phyloP scores from a whole-genome alignment of 139 green algal species.

The Tetradesmus obliquus region DNA sequence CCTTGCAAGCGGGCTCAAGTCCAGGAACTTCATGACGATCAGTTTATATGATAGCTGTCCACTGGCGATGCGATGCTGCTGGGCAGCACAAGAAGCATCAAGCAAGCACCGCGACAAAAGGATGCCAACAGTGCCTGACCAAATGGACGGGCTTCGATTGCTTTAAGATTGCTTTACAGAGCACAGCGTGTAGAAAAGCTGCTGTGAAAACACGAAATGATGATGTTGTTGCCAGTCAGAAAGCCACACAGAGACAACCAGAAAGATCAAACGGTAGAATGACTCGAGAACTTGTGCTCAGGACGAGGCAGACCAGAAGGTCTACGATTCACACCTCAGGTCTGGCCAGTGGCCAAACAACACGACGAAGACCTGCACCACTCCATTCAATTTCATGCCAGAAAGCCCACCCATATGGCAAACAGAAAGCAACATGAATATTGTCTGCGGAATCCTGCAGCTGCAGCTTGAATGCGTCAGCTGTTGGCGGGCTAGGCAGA shows the following conservation, averaged over 20 bases:
- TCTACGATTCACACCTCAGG: background rate
- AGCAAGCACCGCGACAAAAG: background rate
- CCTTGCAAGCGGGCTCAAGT: slow-evolving; percentile 69
- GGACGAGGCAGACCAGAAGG: background rate
- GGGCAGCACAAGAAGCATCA: slow-evolving; percentile 9
- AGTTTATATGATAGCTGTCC: slow-evolving; percentile 7
- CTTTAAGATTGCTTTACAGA: background rate
- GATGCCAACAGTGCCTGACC: background rate
- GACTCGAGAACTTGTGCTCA: background rate
- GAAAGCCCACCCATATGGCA: background rate
- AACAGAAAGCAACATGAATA: background rate
- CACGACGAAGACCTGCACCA: background rate
- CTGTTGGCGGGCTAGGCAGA: background rate
- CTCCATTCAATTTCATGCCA: background rate
- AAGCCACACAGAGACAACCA: background rate
- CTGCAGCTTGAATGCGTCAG: background rate
- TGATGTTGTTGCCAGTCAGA: background rate
- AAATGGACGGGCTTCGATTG: background rate
- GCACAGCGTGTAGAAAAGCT: background rate
- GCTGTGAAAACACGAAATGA: background rate
- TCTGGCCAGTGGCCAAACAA: background rate
- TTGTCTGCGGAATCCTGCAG: background rate
- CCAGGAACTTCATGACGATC: slow-evolving; percentile 80
- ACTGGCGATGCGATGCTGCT: background rate
- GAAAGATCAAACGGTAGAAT: background rate